Conservation (phyloP, 352 stramenopile genomes). For the Phytophthora foliorum region DNA sequence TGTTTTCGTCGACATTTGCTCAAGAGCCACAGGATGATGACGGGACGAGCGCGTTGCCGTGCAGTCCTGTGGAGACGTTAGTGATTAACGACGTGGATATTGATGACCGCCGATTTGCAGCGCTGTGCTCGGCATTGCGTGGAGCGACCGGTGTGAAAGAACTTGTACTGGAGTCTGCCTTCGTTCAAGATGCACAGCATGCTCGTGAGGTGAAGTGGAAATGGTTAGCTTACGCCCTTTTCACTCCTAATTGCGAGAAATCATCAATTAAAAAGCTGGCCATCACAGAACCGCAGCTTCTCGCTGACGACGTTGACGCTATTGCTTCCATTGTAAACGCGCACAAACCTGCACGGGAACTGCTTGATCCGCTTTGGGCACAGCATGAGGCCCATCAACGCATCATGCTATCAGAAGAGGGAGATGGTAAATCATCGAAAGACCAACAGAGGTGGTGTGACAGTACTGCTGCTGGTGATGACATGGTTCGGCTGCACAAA, state of each 20-base stretch:
- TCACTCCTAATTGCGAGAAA: neutral
- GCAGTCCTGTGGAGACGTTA: slow-evolving; percentile 22
- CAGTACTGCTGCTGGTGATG: slow-evolving; percentile 1
- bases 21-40: slow-evolving; percentile 7
- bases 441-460: slow-evolving; percentile 3
- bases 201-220: slow-evolving; percentile 38
- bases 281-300: slow-evolving; percentile 29
- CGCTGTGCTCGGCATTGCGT: slow-evolving; percentile 33
- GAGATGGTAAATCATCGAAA: slow-evolving; percentile 2
- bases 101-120: slow-evolving; percentile 40
- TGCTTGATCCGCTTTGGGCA: slow-evolving; percentile 47
- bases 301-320: slow-evolving; percentile 32
- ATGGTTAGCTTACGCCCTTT: slow-evolving; percentile 36
- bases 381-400: slow-evolving; percentile 32
- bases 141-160: slow-evolving; percentile 20
- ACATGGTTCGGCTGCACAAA: slow-evolving; percentile 29
- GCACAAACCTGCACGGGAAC: slow-evolving; percentile 30
- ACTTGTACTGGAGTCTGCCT: slow-evolving; percentile 32
- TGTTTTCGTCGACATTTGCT: slow-evolving; percentile 19
- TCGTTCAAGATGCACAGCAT: slow-evolving; percentile 20
- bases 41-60: neutral
- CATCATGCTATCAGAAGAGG: slow-evolving; percentile 5
- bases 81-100: slow-evolving; percentile 36
- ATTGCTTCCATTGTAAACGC: slow-evolving; percentile 33
- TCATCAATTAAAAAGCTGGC: slow-evolving; percentile 27